Conservation (phyloP, 139 green algal species). For the Tetratostichococcus sp. region DNA sequence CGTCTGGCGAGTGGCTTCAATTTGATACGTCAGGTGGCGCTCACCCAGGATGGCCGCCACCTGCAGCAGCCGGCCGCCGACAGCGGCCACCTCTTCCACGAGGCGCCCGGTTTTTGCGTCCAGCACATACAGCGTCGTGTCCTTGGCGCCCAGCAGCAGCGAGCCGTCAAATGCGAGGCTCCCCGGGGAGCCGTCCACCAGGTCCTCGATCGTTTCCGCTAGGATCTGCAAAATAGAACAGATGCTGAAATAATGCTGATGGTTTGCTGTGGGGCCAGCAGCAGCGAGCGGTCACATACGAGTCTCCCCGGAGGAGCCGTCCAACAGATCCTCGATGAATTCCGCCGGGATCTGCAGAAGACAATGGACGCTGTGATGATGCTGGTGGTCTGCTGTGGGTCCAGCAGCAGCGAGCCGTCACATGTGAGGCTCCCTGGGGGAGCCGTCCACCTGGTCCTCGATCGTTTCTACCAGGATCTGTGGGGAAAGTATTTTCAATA, state of each 20-base stretch:
- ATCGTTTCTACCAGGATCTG: slow-evolving; percentile 78
- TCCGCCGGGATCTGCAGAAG: slow-evolving; percentile 71
- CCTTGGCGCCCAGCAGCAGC: slow-evolving; percentile 74
- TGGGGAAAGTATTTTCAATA: too few relatives aligned
- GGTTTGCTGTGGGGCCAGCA: slow-evolving; percentile 65
- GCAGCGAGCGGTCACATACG: slow-evolving; percentile 71
- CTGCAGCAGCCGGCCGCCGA: not conserved
- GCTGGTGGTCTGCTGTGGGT: slow-evolving; percentile 42
- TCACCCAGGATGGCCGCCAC: not conserved
- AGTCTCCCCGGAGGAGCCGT: slow-evolving; percentile 59
- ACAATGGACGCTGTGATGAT: not conserved
- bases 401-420: slow-evolving; percentile 80
- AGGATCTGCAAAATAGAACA: slow-evolving; percentile 58
- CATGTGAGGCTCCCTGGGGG: slow-evolving; percentile 60
- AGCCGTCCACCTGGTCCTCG: slow-evolving; percentile 76
- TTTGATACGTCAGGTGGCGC: too few relatives aligned
- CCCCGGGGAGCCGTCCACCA: slow-evolving; percentile 73
- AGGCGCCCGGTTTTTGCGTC: slow-evolving; percentile 63
- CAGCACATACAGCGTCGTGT: slow-evolving; percentile 71
- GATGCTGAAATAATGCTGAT: not conserved
- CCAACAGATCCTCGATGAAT: slow-evolving; percentile 79
- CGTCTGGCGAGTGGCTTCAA: too few relatives aligned
- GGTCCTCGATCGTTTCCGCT: slow-evolving; percentile 71
- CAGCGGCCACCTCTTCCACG: slow-evolving; percentile 13
- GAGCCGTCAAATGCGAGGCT: slow-evolving; percentile 73